Evolutionary conservation across 192 early-diverging fungal species (phyloP).

Genomic region (Dimargaris xerosporica): DNA sequence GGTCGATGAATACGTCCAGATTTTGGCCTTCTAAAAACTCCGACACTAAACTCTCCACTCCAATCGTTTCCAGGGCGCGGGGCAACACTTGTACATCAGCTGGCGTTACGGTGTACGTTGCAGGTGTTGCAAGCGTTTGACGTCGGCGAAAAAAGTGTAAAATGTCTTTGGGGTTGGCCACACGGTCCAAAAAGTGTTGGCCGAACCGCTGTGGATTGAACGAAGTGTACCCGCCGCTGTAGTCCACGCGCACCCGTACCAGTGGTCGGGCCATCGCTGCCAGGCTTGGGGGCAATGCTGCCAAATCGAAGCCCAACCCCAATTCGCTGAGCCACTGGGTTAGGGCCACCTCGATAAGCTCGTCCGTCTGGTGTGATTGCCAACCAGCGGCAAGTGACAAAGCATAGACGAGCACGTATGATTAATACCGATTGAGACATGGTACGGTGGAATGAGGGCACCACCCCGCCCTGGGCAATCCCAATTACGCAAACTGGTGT

Average conservation of each 20-base stretch:
- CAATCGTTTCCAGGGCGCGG: not conserved
- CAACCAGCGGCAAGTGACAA: no score
- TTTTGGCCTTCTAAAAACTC: constrained; percentile 8
- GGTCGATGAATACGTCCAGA: constrained; percentile 5
- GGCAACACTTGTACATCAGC: not conserved
- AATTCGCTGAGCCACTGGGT: constrained; percentile 36
- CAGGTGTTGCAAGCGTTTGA: not conserved
- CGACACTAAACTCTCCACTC: not conserved
- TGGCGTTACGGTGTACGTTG: not conserved
- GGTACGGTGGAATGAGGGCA: no score
- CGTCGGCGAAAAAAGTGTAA: constrained; percentile 53
- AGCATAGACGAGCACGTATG: no score
- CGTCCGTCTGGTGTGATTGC: constrained; percentile 15
- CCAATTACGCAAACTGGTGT: no score
- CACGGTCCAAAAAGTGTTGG: constrained; percentile 52
- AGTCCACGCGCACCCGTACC: constrained; percentile 76
- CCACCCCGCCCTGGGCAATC: no score
- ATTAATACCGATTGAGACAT: no score
- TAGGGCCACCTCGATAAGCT: constrained; percentile 50
- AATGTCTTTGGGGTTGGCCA: constrained; percentile 83
- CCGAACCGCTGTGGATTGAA: constrained; percentile 83
- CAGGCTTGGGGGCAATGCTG: constrained; percentile 21
- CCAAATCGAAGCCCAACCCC: constrained; percentile 12
- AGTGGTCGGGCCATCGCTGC: constrained; percentile 44
- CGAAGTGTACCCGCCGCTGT: constrained; percentile 64